phyloP scores from a whole-genome alignment of 2,329 filamentous ascomycete species.

The Venturia carpophila region DNA sequence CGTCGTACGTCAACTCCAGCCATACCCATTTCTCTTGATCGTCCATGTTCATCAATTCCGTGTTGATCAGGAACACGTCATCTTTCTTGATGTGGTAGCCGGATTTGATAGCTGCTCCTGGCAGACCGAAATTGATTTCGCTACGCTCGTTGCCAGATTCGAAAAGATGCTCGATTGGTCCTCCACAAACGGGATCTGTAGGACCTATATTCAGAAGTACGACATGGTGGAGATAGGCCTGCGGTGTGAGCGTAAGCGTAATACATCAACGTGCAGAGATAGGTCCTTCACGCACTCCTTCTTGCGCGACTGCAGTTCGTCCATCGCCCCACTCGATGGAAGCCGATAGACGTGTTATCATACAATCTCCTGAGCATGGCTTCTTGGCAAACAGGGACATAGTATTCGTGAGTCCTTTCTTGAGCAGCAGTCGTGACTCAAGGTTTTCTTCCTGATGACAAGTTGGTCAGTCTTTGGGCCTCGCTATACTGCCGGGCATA shows the following conservation, averaged over 20 bases:
- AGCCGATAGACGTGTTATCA: not conserved
- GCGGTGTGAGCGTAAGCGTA: not conserved
- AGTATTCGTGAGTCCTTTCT: conserved; percentile 10
- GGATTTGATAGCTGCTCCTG: conserved; percentile 4
- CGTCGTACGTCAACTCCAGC: conserved; percentile 5
- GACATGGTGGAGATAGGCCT: conserved; percentile 14
- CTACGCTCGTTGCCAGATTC: conserved; percentile 15
- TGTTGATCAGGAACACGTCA: conserved; percentile 11
- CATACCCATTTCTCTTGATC: conserved; percentile 17
- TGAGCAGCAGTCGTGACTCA: not conserved
- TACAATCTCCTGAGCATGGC: conserved; percentile 15
- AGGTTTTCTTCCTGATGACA: conserved; percentile 15
- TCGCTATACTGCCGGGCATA: not conserved
- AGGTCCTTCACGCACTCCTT: not conserved
- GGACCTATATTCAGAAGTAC: conserved; percentile 14
- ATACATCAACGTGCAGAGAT: not conserved
- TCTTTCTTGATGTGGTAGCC: conserved; percentile 10
- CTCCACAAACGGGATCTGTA: conserved; percentile 6
- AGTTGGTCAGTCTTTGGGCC: not conserved
- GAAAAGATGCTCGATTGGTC: conserved; percentile 12
- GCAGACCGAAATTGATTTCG: conserved; percentile 1
- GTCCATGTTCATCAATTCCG: conserved; percentile 18
- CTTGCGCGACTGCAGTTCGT: not conserved
- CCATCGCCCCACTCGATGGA: conserved; percentile 13
- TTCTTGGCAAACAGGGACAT: conserved; percentile 8